Percentiles rank a stretch among this genome's conserved stretches.
These are phyloP conservation scores for Euphrasia confusa DNA, from an alignment of 257 asterid genomes.

Conservation along the genomic window DNA sequence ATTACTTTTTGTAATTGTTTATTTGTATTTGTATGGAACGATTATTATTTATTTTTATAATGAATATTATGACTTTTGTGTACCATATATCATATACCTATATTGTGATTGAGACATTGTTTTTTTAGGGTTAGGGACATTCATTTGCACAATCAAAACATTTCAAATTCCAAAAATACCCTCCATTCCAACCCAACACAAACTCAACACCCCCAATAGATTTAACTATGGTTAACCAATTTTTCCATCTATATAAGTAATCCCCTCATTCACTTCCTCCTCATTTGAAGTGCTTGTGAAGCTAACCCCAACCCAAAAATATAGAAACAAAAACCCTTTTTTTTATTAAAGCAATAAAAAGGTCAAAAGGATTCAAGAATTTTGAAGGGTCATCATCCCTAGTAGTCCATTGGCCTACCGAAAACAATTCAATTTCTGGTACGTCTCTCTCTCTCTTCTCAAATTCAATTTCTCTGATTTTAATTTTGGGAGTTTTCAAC, in stretches of 20 bases:
- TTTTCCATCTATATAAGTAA: constrained; percentile 30
- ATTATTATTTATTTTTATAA: no score
- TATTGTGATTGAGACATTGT: no score
- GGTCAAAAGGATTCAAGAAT: constrained; percentile 28
- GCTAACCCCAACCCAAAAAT: neutral
- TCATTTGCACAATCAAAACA: constrained; percentile 15
- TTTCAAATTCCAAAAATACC: constrained; percentile 18
- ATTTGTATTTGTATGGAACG: no score
- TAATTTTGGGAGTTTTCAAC: constrained; percentile 17
- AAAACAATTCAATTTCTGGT: constrained; percentile 40
- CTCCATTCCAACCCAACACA: constrained; percentile 20
- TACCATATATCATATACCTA: no score
- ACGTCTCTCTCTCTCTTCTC: constrained; percentile 32
- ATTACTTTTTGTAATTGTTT: no score
- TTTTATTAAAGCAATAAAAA: constrained; percentile 10
- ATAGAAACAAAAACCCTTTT: constrained; percentile 6
- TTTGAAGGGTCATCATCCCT: constrained; percentile 30
- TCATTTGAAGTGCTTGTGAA: neutral
- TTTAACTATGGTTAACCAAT: constrained; percentile 33
- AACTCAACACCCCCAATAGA: constrained; percentile 29
- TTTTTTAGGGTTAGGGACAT: constrained; percentile 3
- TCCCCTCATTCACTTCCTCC: constrained; percentile 20
- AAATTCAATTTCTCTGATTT: constrained; percentile 17
- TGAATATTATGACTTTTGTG: no score
- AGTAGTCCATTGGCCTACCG: constrained; percentile 24